Conservation (phyloP, 78 protist species). For the Cyanophora paradoxa region DNA sequence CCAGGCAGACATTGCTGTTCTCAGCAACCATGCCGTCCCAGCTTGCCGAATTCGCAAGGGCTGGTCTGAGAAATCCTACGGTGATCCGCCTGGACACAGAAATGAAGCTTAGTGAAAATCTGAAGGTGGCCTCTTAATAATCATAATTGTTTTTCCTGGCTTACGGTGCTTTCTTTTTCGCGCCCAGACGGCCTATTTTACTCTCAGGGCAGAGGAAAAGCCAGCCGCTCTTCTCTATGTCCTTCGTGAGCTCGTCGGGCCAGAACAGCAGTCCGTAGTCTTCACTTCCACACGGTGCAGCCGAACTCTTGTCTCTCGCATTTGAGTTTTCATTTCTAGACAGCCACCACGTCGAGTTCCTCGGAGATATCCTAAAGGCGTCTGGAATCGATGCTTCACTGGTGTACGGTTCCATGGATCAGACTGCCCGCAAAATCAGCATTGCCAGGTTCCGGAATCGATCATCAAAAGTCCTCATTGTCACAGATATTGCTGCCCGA, state of each 20-base stretch:
- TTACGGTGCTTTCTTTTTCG: not conserved
- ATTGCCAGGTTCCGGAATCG: slow-evolving; percentile 67
- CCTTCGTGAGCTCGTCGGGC: slow-evolving; percentile 43
- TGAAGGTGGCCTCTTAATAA: slow-evolving; percentile 18
- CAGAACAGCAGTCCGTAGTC: slow-evolving; percentile 66
- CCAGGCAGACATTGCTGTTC: slow-evolving; percentile 83
- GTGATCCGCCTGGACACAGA: slow-evolving; percentile 89
- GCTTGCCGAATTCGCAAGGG: slow-evolving; percentile 80
- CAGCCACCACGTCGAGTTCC: slow-evolving; percentile 71
- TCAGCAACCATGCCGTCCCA: slow-evolving; percentile 93
- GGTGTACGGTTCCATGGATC: slow-evolving; percentile 92
- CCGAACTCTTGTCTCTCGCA: too few relatives aligned
- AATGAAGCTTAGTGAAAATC: slow-evolving; percentile 67
- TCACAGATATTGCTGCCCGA: slow-evolving; percentile 99
- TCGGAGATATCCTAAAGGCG: too few relatives aligned
- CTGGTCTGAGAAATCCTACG: slow-evolving; percentile 70
- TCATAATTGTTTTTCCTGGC: not conserved
- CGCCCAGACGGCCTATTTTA: slow-evolving; percentile 36
- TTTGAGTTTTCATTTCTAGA: too few relatives aligned
- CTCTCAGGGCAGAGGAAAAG: slow-evolving; percentile 64
- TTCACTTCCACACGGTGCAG: slow-evolving; percentile 94
- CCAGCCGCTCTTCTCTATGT: slow-evolving; percentile 62
- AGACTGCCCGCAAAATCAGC: slow-evolving; percentile 73
- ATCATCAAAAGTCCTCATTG: slow-evolving; percentile 58
- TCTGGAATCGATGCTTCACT: too few relatives aligned